These are phyloP conservation scores for Eucalyptus cloeziana DNA, from an alignment of 345 rosid genomes.

Conservation along the genomic window DNA sequence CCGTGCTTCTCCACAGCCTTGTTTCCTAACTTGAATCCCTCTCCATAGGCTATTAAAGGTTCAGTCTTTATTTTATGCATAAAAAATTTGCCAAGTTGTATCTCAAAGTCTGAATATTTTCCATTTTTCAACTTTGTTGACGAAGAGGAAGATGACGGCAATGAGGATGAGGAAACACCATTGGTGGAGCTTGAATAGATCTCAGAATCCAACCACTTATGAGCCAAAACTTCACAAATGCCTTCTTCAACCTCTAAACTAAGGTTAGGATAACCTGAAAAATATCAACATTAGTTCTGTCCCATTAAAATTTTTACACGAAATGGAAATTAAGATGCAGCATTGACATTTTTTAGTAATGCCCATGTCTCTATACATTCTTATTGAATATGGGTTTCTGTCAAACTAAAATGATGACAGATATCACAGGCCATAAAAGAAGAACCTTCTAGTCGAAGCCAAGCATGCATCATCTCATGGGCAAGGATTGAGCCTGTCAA, in stretches of 20 bases:
- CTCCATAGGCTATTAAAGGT: constrained; percentile 66
- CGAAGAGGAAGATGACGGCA: constrained; percentile 22
- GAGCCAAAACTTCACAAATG: constrained; percentile 85
- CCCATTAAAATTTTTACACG: neutral
- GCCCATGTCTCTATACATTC: neutral
- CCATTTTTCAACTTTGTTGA: constrained; percentile 72
- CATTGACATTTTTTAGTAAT: neutral
- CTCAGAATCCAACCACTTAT: constrained; percentile 90
- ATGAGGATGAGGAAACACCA: constrained; percentile 24
- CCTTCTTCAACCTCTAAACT: constrained; percentile 92
- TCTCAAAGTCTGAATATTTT: constrained; percentile 63
- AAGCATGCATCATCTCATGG: constrained; percentile 99
- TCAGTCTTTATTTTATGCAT: constrained; percentile 76
- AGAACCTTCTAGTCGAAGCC: constrained; percentile 90
- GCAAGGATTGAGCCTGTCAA: constrained; percentile 91
- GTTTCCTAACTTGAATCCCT: constrained; percentile 68
- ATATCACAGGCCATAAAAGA: neutral
- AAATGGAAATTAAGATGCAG: neutral
- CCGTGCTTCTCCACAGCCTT: constrained; percentile 55
- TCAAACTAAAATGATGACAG: neutral
- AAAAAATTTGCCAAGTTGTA: constrained; percentile 74
- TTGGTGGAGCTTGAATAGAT: constrained; percentile 26
- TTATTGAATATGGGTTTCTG: neutral
- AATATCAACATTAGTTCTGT: neutral
- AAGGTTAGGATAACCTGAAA: constrained; percentile 65